A percentile compares a stretch with the other conserved stretches of the same genome.
Conservation (phyloP, 345 rosid genomes). For the Trapa bicornis region DNA sequence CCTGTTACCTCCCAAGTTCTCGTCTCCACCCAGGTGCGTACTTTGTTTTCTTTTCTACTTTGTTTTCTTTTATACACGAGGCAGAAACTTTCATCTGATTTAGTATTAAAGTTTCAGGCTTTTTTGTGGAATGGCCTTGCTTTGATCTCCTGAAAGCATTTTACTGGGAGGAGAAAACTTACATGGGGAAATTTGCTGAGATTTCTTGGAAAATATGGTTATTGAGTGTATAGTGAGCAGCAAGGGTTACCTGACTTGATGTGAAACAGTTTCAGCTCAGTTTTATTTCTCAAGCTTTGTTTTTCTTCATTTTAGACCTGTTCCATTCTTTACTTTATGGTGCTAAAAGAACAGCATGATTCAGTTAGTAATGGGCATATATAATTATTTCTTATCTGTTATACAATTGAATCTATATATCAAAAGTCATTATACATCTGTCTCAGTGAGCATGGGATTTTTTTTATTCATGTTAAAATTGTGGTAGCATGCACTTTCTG, state of each 20-base stretch:
- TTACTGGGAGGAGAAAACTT: neutral
- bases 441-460: neutral
- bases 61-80: neutral
- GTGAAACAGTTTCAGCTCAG: neutral
- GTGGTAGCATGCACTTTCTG: neutral
- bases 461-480: neutral
- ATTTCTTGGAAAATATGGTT: neutral
- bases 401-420: neutral
- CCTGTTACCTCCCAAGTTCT: conserved; percentile 22
- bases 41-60: neutral
- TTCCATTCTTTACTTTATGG: neutral
- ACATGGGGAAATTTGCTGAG: neutral
- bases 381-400: neutral
- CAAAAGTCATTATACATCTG: neutral
- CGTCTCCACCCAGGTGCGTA: conserved; percentile 31
- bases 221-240: neutral
- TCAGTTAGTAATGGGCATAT: neutral
- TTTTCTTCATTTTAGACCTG: neutral
- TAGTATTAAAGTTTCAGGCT: neutral
- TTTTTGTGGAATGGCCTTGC: neutral
- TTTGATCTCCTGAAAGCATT: neutral
- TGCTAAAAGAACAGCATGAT: neutral
- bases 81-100: neutral
- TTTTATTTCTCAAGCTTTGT: neutral
- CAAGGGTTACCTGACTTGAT: neutral